These are phyloP conservation scores for Fusarium redolens DNA, from an alignment of 2,329 filamentous ascomycete genomes.

Conservation along the genomic window DNA sequence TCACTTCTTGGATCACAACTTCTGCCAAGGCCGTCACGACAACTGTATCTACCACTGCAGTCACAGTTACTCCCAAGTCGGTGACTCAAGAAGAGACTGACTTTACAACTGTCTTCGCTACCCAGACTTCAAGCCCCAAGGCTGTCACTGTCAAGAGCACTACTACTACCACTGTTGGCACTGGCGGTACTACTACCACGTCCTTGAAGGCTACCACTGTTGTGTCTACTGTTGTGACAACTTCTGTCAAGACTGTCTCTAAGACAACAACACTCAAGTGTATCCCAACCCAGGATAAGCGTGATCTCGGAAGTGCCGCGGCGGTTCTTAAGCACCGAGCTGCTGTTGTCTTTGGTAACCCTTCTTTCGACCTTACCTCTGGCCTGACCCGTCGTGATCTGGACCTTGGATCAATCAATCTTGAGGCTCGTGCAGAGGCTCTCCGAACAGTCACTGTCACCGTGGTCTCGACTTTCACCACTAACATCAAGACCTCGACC, in stretches of 20 bases:
- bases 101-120: slow-evolving; percentile 26
- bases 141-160: slow-evolving; percentile 36
- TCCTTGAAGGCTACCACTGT: slow-evolving; percentile 41
- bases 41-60: slow-evolving; percentile 24
- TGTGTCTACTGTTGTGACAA: slow-evolving; percentile 34
- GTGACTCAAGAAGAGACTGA: slow-evolving; percentile 28
- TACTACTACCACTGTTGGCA: slow-evolving; percentile 29
- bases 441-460: slow-evolving; percentile 22
- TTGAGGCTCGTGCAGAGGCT: slow-evolving; percentile 21
- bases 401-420: slow-evolving; percentile 14
- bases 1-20: slow-evolving; percentile 30
- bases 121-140: slow-evolving; percentile 34
- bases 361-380: slow-evolving; percentile 5
- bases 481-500: slow-evolving; percentile 27
- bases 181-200: slow-evolving; percentile 29
- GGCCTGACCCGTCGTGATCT: slow-evolving; percentile 23
- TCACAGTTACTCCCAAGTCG: slow-evolving; percentile 41
- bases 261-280: slow-evolving; percentile 40
- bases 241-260: slow-evolving; percentile 28
- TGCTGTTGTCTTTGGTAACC: slow-evolving; percentile 28
- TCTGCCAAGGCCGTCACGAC: slow-evolving; percentile 30
- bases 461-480: slow-evolving; percentile 24
- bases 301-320: background rate
- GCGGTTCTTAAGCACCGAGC: slow-evolving; percentile 1
- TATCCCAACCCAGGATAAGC: slow-evolving; percentile 32